Evolutionary conservation across 2,329 filamentous ascomycete genomes (phyloP).

Genomic region (Sarocladium oryzae): DNA sequence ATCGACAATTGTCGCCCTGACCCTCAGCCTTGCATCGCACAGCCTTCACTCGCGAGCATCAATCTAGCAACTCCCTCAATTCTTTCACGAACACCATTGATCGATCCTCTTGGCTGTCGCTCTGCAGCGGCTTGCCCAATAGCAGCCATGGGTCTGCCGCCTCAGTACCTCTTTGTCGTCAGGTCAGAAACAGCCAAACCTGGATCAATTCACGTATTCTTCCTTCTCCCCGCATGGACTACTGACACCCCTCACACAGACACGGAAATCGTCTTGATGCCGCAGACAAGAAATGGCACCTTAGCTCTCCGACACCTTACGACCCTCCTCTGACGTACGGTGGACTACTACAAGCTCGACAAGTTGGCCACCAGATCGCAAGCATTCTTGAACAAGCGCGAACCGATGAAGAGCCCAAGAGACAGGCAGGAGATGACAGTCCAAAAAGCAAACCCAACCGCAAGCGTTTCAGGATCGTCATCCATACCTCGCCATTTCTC

Average conservation of each 20-base stretch:
- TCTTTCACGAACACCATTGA: background rate
- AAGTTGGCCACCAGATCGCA: conserved; percentile 78
- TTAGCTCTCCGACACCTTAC: conserved; percentile 88
- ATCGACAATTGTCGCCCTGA: background rate
- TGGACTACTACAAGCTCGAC: conserved; percentile 82
- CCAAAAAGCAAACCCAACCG: conserved; percentile 27
- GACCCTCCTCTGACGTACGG: conserved; percentile 92
- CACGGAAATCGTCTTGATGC: conserved; percentile 93
- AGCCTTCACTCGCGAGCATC: background rate
- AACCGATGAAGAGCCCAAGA: conserved; percentile 24
- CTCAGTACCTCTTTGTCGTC: conserved; percentile 37
- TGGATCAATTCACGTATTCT: background rate
- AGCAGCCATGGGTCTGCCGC: conserved; percentile 28
- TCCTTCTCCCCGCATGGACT: background rate
- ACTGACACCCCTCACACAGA: conserved; percentile 32
- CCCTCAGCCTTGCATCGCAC: background rate
- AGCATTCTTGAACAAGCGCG: conserved; percentile 53
- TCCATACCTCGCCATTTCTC: conserved; percentile 91
- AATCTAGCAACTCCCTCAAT: background rate
- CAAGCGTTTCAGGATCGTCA: conserved; percentile 67
- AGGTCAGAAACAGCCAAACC: conserved; percentile 23
- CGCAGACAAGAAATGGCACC: conserved; percentile 91
- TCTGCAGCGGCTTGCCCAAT: background rate
- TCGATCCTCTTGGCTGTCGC: background rate
- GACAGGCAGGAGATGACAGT: background rate